Base-by-base conservation (phyloP, 257 asterid genomes). In the Fraxinus quadrangulata region DNA sequence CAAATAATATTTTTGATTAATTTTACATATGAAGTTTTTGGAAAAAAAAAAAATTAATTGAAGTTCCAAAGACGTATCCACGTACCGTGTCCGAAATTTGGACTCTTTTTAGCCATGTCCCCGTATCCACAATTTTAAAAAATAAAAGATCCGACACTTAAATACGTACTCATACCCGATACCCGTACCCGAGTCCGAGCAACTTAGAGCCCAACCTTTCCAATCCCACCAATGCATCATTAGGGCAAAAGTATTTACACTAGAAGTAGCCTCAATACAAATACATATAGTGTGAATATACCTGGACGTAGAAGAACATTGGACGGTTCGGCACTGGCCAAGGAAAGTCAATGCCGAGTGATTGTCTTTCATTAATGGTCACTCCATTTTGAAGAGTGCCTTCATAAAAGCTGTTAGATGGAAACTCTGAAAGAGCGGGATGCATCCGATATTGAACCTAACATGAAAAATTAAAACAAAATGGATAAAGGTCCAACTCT, bases 381-480 rank as follows among this genome's bases (percentile, higher is more conserved):
- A 96, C 99, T 77, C 99, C 99, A 82, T 96, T 96, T 85, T 96
- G 99, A 80, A 96, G 98, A 61, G 98, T 96, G 13, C 99, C 99
- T 88, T 96, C 97, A 77, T 96, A 96, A 81, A 96, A 96, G 88
- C 93, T 96, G 86, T 96, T 96, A 24, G 99, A 96, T 5, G 99
- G 99, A 71, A 92, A 93, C 84, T 96, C 98, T 0, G 98, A 96
- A 23, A 96, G 94, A 42, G 98, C 96, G 21, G 99, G 99, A 84
- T 96, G 99, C 99, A 96, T 96, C 83, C 98, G 90, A 77, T 93
- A 96, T 80, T 96, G 99, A 79, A 96, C 99, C 99, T 96, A 92
- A 67, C 79, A 59, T 49, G 56, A 68, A 30, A 37, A 33, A 61
- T 36, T 14, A 49, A 83, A 75, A 23, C 45, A 26, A 37, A n/a